Evolutionary conservation across 2,329 filamentous ascomycete species (phyloP), one percentile per base, ranked within the genome.

Genomic region (Pseudogymnoascus sp.): DNA sequence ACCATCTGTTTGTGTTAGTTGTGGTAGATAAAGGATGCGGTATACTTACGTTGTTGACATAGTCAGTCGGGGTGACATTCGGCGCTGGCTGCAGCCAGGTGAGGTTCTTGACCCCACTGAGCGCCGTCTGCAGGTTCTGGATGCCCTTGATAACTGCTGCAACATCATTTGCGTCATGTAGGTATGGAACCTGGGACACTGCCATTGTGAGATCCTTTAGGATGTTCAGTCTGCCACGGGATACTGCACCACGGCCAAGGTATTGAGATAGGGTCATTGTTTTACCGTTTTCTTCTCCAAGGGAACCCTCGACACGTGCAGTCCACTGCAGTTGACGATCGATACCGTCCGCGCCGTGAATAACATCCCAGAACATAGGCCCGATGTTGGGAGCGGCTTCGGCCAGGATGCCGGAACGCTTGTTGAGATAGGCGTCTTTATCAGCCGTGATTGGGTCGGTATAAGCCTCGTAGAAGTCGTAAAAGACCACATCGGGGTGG

Each of bases 271-370:
- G 78, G 14, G 67, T 72, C 68, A 72, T 72, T 8, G 68, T 65
- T n/a, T 70, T 66, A 8, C 69, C 69, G 40, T 68, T 69, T 7
- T 65, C 60, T 12, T 68, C 61, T 11, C 66, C 66, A 19, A 63
- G 60, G 2, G 70, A 69, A 2, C 70, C 82, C 66, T 88, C 85
- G 26, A 88, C 84, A 66, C 86, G 81, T 41, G 85, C 81, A 8
- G 86, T 89, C 79, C 84, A 89, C 70, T 89, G 86, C n/a, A 89
- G 76, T 68, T 87, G 83, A 56, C 86, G 81, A 8, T 81, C 79
- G 63, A 86, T 81, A 28, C 85, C 85, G 67, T 90, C 87, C 2
- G 75, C 73, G 31, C 81, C 80, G 28, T 72, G 75, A 69, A 87
- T 81, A 65, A 85, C 80, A 66, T 87, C 84, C 79, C 81, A 87